Conservation (phyloP, 2,329 filamentous ascomycete genomes). For the Microsporum audouinii region DNA sequence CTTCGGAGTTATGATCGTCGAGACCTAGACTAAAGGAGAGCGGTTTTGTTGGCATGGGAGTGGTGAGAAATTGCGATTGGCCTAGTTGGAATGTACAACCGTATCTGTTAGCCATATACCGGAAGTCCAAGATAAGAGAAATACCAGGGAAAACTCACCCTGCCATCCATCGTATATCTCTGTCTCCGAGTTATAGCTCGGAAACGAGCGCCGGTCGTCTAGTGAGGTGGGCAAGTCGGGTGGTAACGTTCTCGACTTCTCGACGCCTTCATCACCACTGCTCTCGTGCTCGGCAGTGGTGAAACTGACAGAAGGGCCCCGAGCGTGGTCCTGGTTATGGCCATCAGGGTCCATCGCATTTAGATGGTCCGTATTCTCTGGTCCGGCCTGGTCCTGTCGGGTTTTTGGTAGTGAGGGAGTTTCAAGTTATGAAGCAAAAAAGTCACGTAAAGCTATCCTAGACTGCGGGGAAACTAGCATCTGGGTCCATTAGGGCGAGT, state of each 20-base stretch:
- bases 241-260: constrained; percentile 47
- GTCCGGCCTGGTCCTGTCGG: not conserved
- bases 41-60: constrained; percentile 71
- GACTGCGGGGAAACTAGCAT: constrained; percentile 5
- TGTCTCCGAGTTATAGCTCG: constrained; percentile 64
- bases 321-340: constrained; percentile 23
- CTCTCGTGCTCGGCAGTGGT: not conserved
- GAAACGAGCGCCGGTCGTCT: constrained; percentile 67
- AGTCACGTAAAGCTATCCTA: not conserved
- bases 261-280: constrained; percentile 7
- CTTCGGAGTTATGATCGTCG: constrained; percentile 64
- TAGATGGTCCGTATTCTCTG: not conserved
- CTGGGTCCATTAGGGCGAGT: constrained; percentile 3
- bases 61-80: constrained; percentile 88
- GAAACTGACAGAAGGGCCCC: not conserved
- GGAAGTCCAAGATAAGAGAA: not conserved
- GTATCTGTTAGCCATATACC: not conserved
- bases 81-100: constrained; percentile 41
- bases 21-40: constrained; percentile 76
- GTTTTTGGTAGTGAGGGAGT: not conserved
- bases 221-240: constrained; percentile 81
- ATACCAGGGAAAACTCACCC: constrained; percentile 44
- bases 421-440: not conserved
- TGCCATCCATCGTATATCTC: constrained; percentile 99
- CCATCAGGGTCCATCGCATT: constrained; percentile 25